phyloP scores from a whole-genome alignment of 495 filamentous ascomycete genomes.

The Corynascus novoguineensis region DNA sequence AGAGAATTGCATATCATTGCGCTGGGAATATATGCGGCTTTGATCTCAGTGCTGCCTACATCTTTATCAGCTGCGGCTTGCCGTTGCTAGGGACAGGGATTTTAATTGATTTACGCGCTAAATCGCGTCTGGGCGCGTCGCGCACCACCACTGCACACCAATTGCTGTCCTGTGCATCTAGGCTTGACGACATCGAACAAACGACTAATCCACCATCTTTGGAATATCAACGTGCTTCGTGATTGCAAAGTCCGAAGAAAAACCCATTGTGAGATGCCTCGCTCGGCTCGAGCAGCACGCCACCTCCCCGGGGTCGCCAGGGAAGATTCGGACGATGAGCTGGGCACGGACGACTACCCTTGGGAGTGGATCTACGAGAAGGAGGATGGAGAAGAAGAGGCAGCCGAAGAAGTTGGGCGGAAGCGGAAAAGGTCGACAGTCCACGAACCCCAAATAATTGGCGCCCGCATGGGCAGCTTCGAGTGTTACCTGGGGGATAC shows the following conservation, averaged over 20 bases:
- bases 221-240: too few species aligned
- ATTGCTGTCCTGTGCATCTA: not conserved
- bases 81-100: conserved; percentile 11
- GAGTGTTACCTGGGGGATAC: conserved; percentile 75
- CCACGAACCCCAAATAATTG: conserved; percentile 54
- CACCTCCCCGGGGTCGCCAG: conserved; percentile 50
- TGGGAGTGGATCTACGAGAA: conserved; percentile 87
- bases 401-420: conserved; percentile 24
- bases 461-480: conserved; percentile 80
- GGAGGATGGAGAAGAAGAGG: conserved; percentile 17
- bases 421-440: conserved; percentile 35
- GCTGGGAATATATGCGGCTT: too few species aligned
- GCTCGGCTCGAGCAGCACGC: not conserved
- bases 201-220: not conserved
- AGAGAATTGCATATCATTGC: too few species aligned
- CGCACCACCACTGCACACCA: not conserved
- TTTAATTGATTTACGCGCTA: conserved; percentile 21
- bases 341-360: conserved; percentile 74
- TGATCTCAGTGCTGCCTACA: too few species aligned
- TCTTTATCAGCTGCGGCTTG: not conserved
- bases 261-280: conserved; percentile 10
- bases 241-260: too few species aligned
- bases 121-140: conserved; percentile 5
- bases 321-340: conserved; percentile 89
- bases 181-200: not conserved